Percentiles rank a stretch among this genome's conserved stretches.
phyloP scores from a whole-genome alignment of 805 yeast genomes.

The Yarrowia sp. region DNA sequence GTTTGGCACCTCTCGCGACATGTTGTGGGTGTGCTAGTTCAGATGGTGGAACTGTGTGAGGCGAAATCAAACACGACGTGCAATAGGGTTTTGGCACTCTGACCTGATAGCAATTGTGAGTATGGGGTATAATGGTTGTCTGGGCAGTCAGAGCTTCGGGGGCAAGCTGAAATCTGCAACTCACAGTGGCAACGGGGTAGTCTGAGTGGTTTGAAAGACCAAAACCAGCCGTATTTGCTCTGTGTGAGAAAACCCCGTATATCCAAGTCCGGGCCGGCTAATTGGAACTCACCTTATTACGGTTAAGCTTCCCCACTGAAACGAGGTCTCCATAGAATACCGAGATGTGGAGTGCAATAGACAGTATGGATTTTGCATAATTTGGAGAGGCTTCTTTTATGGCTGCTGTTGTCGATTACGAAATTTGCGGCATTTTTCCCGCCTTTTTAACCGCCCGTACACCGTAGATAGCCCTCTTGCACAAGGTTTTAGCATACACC shows the following conservation, averaged over 20 bases:
- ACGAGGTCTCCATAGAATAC: neutral
- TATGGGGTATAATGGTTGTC: no score
- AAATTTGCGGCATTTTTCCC: neutral
- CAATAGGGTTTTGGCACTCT: neutral
- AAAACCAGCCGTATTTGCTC: no score
- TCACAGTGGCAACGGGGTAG: no score
- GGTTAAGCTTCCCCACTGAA: neutral
- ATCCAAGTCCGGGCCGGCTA: conserved; percentile 11
- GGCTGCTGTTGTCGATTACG: neutral
- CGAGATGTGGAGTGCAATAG: neutral
- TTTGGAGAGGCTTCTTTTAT: no score
- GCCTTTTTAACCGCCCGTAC: neutral
- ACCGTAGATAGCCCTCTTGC: neutral
- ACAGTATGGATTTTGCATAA: neutral
- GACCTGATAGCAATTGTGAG: neutral
- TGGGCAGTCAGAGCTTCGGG: no score
- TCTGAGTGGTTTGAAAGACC: no score
- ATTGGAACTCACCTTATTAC: neutral
- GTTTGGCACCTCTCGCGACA: conserved; percentile 24
- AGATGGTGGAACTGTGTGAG: neutral
- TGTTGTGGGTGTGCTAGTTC: neutral
- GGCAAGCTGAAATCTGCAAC: no score
- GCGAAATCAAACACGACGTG: conserved; percentile 13
- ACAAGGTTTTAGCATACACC: neutral
- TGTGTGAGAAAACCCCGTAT: neutral